These are phyloP conservation scores for Cyclotella distinguenda DNA, from an alignment of 108 stramenopile species.

Conservation along the genomic window DNA sequence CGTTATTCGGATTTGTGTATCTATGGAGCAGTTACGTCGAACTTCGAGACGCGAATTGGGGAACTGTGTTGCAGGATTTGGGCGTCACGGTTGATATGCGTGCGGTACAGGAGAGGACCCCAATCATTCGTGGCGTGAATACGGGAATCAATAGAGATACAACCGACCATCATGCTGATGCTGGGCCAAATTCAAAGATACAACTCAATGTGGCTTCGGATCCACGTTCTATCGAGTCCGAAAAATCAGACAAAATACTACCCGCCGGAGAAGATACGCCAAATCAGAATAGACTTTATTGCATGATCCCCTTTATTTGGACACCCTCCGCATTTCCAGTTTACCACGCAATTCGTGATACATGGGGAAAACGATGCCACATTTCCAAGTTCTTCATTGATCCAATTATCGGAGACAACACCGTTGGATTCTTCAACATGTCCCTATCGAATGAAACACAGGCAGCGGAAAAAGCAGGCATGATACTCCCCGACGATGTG, in stretches of 20 bases:
- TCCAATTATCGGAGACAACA: conserved; percentile 33
- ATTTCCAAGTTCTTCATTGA: conserved; percentile 37
- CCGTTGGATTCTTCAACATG: conserved; percentile 35
- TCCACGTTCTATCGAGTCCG: not conserved
- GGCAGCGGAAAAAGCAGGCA: conserved; percentile 16
- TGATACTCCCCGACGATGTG: conserved; percentile 33
- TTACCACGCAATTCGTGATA: conserved; percentile 28
- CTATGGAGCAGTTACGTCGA: no score
- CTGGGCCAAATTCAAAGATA: no score
- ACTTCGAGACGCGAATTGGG: no score
- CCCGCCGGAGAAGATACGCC: not conserved
- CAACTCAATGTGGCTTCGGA: not conserved
- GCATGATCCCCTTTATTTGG: conserved; percentile 43
- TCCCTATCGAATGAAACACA: conserved; percentile 11
- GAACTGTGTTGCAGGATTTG: no score
- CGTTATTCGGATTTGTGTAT: no score
- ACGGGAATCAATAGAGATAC: no score
- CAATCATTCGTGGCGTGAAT: no score
- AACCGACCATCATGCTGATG: no score
- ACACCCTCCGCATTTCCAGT: conserved; percentile 15
- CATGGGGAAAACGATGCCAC: conserved; percentile 39
- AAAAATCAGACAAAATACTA: not conserved
- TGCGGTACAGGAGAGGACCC: no score
- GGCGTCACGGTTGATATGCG: no score
- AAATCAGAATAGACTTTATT: conserved; percentile 26